These are phyloP conservation scores for Achlya hypogyna DNA, from an alignment of 352 stramenopile species.

Conservation along the genomic window DNA sequence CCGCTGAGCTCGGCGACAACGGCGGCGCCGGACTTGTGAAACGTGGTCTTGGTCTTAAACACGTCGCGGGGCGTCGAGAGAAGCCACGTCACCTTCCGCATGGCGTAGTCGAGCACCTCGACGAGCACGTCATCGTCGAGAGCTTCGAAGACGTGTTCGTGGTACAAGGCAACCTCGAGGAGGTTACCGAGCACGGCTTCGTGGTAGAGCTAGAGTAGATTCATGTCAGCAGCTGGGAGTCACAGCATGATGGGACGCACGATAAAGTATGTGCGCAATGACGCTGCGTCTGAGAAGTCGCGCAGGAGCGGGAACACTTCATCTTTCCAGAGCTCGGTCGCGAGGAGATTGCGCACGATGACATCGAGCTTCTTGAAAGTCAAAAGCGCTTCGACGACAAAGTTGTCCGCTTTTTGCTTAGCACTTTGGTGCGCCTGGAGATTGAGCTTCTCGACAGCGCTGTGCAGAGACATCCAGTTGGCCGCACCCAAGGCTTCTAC, in stretches of 20 bases:
- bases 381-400: constrained; percentile 87
- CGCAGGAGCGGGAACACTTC: constrained; percentile 59
- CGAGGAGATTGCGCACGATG: constrained; percentile 83
- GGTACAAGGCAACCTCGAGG: constrained; percentile 83
- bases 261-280: constrained; percentile 88
- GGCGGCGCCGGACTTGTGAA: constrained; percentile 63
- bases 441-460: constrained; percentile 88
- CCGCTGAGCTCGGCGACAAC: constrained; percentile 52
- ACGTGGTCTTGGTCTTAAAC: constrained; percentile 47
- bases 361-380: constrained; percentile 87
- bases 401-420: constrained; percentile 86
- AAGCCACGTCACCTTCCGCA: constrained; percentile 84
- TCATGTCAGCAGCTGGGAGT: not conserved
- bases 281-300: constrained; percentile 38
- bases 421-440: constrained; percentile 88
- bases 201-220: constrained; percentile 62
- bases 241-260: constrained; percentile 24
- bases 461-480: constrained; percentile 84
- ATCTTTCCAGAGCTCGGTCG: constrained; percentile 86
- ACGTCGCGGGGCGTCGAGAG: constrained; percentile 47
- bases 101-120: constrained; percentile 92
- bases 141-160: constrained; percentile 83
- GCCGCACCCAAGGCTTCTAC: constrained; percentile 49
- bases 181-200: constrained; percentile 84
- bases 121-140: constrained; percentile 82